Conservation (phyloP, 192 early-diverging fungal genomes). For the Backusella tuberculispora region DNA sequence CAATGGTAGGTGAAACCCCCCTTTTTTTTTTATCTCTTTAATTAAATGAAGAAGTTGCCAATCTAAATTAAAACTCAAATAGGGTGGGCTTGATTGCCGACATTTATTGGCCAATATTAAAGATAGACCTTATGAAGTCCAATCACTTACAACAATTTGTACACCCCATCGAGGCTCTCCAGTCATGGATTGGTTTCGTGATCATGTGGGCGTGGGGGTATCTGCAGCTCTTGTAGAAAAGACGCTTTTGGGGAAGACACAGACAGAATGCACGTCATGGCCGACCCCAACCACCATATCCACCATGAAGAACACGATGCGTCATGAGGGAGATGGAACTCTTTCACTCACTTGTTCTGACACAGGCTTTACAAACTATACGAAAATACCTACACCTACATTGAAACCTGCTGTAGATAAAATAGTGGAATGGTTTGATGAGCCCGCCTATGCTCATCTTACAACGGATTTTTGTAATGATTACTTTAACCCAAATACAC, state of each 20-base stretch:
- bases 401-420: constrained; percentile 16
- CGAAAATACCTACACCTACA: not conserved
- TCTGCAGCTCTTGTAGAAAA: not conserved
- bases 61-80: not conserved
- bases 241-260: constrained; percentile 12
- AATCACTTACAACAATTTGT: constrained; percentile 88
- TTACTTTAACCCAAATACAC: constrained; percentile 87
- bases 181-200: constrained; percentile 95
- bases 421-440: constrained; percentile 75
- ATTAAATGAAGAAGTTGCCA: not conserved
- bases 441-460: constrained; percentile 90
- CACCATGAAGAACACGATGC: constrained; percentile 6
- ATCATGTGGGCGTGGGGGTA: constrained; percentile 83
- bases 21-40: not conserved
- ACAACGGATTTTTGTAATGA: constrained; percentile 86
- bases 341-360: not conserved
- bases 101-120: constrained; percentile 87
- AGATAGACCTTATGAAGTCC: constrained; percentile 68
- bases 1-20: constrained; percentile 65
- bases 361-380: not conserved
- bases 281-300: not conserved
- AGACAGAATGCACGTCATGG: not conserved
- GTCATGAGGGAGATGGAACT: not conserved
- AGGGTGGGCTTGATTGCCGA: constrained; percentile 94
- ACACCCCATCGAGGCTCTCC: constrained; percentile 94